A percentile compares a stretch with the other conserved stretches of the same genome.
Evolutionary conservation across 345 rosid genomes (phyloP).

Genomic region (Trapa bicornis): DNA sequence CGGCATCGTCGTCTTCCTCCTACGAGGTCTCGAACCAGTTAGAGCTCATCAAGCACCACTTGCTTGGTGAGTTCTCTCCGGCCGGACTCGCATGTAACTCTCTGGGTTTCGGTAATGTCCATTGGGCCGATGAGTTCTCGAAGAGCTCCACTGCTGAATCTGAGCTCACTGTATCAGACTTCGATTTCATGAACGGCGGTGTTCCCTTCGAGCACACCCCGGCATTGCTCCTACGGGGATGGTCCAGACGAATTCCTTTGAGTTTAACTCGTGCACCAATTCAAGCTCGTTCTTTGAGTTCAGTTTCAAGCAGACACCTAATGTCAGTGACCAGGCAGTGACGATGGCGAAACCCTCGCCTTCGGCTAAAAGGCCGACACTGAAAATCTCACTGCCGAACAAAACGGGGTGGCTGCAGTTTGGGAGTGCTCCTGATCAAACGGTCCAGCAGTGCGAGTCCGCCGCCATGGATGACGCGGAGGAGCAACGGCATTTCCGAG

Average conservation of each 20-base stretch:
- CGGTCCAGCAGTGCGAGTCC: neutral
- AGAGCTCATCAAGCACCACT: slow-evolving; percentile 36
- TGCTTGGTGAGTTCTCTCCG: slow-evolving; percentile 45
- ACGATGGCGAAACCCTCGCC: neutral
- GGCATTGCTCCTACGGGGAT: neutral
- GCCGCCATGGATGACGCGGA: neutral
- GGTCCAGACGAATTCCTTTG: neutral
- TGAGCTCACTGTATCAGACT: neutral
- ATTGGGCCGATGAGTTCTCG: neutral
- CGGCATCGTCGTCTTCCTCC: slow-evolving; percentile 1
- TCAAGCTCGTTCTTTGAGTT: slow-evolving; percentile 10
- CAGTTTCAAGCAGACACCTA: slow-evolving; percentile 26
- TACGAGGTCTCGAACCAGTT: slow-evolving; percentile 27
- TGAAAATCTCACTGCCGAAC: slow-evolving; percentile 40
- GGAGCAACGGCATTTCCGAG: slow-evolving; percentile 56
- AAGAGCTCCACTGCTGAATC: slow-evolving; percentile 1
- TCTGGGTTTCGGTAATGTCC: neutral
- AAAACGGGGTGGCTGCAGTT: slow-evolving; percentile 43
- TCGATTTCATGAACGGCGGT: neutral
- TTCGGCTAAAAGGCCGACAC: slow-evolving; percentile 18
- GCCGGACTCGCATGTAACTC: neutral
- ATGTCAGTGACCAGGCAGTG: slow-evolving; percentile 2
- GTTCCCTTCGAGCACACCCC: slow-evolving; percentile 14
- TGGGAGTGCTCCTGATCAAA: slow-evolving; percentile 7
- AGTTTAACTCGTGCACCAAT: neutral